Evolutionary conservation across 805 yeast genomes (phyloP), one percentile per base, ranked within the genome.

Genomic region (Starmerella powellii): DNA sequence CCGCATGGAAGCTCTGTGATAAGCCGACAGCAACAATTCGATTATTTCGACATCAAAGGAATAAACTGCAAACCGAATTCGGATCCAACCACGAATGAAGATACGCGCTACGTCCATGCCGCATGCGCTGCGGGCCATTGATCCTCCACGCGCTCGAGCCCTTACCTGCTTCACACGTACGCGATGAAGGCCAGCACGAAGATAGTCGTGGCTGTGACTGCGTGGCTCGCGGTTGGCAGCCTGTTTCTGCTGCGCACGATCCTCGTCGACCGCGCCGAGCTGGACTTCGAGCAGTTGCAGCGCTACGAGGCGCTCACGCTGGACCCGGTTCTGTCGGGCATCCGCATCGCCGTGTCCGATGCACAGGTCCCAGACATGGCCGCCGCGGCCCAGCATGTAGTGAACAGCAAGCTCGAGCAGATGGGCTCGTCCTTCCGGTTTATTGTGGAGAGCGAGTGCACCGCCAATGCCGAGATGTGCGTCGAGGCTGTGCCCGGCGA

Each of bases 191-290:
- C 30, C 15, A 43, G 38, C 4, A 27, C 34, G 18, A 31, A 35
- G 17, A 42, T 49, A 34, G 46, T 44, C 4, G 30, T 44, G 34
- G 47, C 48, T 16, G 41, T 41, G 17, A 39, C 55, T 20, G 47
- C 41, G 12, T 52, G 56, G 57, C 47, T 53, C n/a, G 37, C 42
- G 19, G 46, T 54, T 15, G 47, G 41, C 16, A 52, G 69, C 5
- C 86, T 87, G 4, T 55, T 76, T 41, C 80, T 80, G 75, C 52
- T 62, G 28, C 45, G 52, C 20, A 78, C 88, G 16, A 78, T 88
- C 3, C 61, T 74, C 2, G 72, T 78, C 16, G 69, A 75, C 52
- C 63, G 86, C 41, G 81, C 84, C 2, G 67, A 68, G 30, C 63
- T 81, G 30, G 83, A 83, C 13, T 53, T 63, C 11, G 61, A 59